Percentiles rank a stretch among this genome's conserved stretches.
phyloP scores from a whole-genome alignment of 192 early-diverging fungal genomes.

The Backusella circina region DNA sequence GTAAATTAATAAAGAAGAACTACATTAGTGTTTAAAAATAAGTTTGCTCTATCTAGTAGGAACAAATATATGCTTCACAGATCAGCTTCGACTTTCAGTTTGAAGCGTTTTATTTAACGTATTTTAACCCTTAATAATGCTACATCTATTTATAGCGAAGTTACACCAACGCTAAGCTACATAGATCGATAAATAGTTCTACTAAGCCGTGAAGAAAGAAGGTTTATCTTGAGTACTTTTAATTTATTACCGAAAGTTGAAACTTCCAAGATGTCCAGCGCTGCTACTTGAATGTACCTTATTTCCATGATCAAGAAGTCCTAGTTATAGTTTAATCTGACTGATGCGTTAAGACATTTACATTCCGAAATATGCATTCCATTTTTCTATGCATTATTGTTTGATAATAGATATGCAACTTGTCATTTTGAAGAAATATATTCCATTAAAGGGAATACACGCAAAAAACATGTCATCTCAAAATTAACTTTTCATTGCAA shows the following conservation, averaged over 20 bases:
- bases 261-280: neutral
- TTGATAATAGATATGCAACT: neutral
- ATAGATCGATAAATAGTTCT: neutral
- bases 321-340: neutral
- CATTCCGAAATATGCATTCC: constrained; percentile 4
- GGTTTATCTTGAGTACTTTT: neutral
- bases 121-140: neutral
- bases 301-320: neutral
- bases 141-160: neutral
- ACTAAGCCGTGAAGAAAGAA: neutral
- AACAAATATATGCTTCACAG: neutral
- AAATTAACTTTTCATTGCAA: neutral
- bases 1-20: neutral
- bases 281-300: neutral
- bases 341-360: neutral
- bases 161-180: neutral
- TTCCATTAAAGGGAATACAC: neutral
- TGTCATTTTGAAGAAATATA: neutral
- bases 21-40: neutral
- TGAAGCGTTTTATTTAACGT: neutral
- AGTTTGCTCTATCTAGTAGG: neutral
- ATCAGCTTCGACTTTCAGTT: neutral
- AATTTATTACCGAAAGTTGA: neutral
- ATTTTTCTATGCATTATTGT: neutral
- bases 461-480: neutral